Conservation (phyloP, 2,329 filamentous ascomycete species). For the Penicillium polonicum region DNA sequence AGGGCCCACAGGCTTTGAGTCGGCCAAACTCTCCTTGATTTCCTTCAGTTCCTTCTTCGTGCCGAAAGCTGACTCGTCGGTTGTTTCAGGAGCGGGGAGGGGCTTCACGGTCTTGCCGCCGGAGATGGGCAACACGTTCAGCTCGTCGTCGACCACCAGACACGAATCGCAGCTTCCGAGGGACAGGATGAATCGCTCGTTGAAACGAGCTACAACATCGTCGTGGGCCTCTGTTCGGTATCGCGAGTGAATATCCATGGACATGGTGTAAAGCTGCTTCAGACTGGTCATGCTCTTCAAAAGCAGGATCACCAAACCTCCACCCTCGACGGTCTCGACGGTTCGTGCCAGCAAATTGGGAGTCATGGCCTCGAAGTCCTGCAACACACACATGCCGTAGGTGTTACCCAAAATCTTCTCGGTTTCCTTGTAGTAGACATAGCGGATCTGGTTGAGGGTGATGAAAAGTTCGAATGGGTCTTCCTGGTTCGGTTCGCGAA, state of each 20-base stretch:
- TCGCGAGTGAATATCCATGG: conserved; percentile 96
- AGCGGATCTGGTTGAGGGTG: conserved; percentile 93
- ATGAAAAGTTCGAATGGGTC: conserved; percentile 98
- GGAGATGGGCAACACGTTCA: conserved; percentile 96
- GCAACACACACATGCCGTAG: conserved; percentile 96
- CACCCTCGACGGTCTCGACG: conserved; percentile 96
- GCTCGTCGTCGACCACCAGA: conserved; percentile 92
- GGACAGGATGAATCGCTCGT: conserved; percentile 94
- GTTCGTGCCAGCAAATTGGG: conserved; percentile 94
- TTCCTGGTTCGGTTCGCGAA: conserved; percentile 85
- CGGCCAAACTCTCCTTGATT: conserved; percentile 83
- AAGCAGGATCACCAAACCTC: conserved; percentile 83
- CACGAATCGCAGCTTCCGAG: conserved; percentile 93
- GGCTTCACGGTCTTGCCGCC: conserved; percentile 87
- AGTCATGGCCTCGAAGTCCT: conserved; percentile 96
- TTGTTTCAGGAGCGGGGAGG: conserved; percentile 71
- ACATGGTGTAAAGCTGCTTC: conserved; percentile 94
- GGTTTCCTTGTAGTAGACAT: conserved; percentile 99
- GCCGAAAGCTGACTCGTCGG: conserved; percentile 69
- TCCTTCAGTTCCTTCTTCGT: conserved; percentile 73
- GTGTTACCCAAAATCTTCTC: conserved; percentile 98
- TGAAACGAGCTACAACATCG: conserved; percentile 93
- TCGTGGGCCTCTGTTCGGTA: conserved; percentile 95
- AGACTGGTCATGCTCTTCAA: conserved; percentile 95
- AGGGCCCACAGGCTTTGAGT: conserved; percentile 81